Evolutionary conservation across 257 asterid species (phyloP), one percentile per base, ranked within the genome.

Genomic region (Petunia axillaris): DNA sequence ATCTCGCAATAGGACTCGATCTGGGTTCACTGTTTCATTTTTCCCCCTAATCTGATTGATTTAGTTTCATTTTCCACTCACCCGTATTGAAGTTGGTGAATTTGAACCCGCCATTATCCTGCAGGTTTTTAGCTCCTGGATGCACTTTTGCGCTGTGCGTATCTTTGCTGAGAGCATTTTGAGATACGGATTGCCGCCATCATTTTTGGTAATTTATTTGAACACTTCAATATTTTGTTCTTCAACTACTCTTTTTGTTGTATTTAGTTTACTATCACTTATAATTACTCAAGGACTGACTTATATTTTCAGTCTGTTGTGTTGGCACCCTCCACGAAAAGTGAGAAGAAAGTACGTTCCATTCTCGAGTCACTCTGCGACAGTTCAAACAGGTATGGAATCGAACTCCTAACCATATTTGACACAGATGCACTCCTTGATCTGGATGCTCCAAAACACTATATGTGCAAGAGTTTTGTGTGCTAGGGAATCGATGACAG

Each of bases 51-150:
- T 71, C 60, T 71, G 62, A 35, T 48, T 35, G 35, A 35, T 71
- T 71, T 71, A 1, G 48, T 50, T 46, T 71, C 36, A 5, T 48
- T 70, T 71, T 60, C 4, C 48, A 11, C 35, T 50, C 62, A 35
- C 38, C 44, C 13, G 5, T 35, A 48, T 71, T 9, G 3, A 48
- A 71, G 0, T 71, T 71, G 77, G 77, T 35, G 3, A 4, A 25
- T 5, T 48, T 71, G 62, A 16, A 71, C 43, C 58, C 46, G 62
- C 13, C 46, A 50, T 50, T 83, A 7, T 65, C 54, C 76, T 81
- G 54, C 94, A 95, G 98, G 98, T 92, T 82, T 94, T 94, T 82
- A 85, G 89, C 92, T 94, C 98, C 83, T 94, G 98, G 97, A 94
- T 93, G 98, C 97, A 91, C 86, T 93, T 93, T 82, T 90, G 97